A percentile compares a stretch with the other conserved stretches of the same genome.
Conservation (phyloP, 2,329 filamentous ascomycete genomes). For the Nothophoma quercina region DNA sequence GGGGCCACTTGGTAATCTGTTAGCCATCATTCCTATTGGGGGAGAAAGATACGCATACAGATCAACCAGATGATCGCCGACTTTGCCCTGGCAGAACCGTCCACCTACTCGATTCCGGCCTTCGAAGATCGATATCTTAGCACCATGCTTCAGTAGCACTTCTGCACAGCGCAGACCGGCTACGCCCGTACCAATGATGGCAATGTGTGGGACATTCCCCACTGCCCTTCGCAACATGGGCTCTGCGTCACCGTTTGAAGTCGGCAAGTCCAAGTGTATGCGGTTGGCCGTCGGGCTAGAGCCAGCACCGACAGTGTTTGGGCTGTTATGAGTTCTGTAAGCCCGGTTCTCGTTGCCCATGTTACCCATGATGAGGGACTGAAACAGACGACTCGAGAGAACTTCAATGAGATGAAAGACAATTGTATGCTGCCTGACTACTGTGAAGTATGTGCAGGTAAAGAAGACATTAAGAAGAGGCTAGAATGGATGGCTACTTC, state of each 20-base stretch:
- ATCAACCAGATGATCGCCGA: conserved; percentile 62
- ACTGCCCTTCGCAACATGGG: conserved; percentile 42
- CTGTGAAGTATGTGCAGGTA: no score
- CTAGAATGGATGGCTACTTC: no score
- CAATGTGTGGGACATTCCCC: conserved; percentile 62
- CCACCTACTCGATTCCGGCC: conserved; percentile 73
- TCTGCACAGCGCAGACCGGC: conserved; percentile 76
- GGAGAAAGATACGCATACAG: conserved; percentile 55
- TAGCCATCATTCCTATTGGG: background rate
- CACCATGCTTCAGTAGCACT: conserved; percentile 69
- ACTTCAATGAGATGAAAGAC: background rate
- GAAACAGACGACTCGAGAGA: background rate
- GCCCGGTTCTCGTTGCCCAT: conserved; percentile 37
- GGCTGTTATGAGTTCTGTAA: conserved; percentile 32
- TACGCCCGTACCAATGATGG: conserved; percentile 74
- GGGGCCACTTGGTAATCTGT: conserved; percentile 63
- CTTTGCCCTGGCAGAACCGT: conserved; percentile 61
- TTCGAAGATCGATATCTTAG: conserved; percentile 74
- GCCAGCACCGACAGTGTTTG: conserved; percentile 25
- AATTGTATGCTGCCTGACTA: no score
- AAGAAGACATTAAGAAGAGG: no score
- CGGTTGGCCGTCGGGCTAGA: conserved; percentile 23
- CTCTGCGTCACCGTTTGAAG: conserved; percentile 30
- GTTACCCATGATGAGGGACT: conserved; percentile 27
- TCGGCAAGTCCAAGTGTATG: conserved; percentile 45